Base-by-base conservation (phyloP, 805 yeast species). In the Teunomyces atbi region DNA sequence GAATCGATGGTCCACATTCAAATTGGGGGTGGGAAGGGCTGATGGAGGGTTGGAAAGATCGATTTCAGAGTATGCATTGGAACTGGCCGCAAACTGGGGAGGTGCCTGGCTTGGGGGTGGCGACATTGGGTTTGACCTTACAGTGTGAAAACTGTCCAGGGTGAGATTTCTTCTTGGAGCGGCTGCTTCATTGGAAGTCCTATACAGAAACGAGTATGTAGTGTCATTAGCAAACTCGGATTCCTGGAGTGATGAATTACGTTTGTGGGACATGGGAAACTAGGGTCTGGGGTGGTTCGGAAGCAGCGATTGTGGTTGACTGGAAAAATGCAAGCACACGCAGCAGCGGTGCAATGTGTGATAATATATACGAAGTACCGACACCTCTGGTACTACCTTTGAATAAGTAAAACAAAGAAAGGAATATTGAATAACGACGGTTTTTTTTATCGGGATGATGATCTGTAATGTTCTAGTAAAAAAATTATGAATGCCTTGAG, bases 21-120 rank as follows among this genome's bases (percentile, higher is more conserved):
- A 16, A 38, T 58, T 58, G 13, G 66, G 65, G 1, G 67, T 58
- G 2, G 71, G 70, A 32, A 61, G 41, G 11, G 54, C 62, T 49
- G 46, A 42, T 8, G 39, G 39, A 12, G 39, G 39, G 28, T 36
- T 33, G 23, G 36, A 42, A 40, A 53, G 46, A 5, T 52, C 61
- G 8, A 40, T 7, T 21, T 53, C 59, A 15, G 45, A 43, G 13
- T 7, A 32, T 21, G 13, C 29, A 10, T 15, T 15, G 19, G 39
- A 20, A 6, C 5, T 21, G 4, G 38, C 11, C 6, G 23, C 28
- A 18, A 20, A 28, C 27, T 13, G 45, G 2, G 43, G 43, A n/a
- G 45, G 45, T 21, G 42, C 44, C 27, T 20, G 33, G 7, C 38
- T 11, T 23, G 37, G 44, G 7, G 35, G 43, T n/a, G 26, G 34